These are phyloP conservation scores for Penicillium olsonii DNA, from an alignment of 2,329 filamentous ascomycete species.

Conservation along the genomic window DNA sequence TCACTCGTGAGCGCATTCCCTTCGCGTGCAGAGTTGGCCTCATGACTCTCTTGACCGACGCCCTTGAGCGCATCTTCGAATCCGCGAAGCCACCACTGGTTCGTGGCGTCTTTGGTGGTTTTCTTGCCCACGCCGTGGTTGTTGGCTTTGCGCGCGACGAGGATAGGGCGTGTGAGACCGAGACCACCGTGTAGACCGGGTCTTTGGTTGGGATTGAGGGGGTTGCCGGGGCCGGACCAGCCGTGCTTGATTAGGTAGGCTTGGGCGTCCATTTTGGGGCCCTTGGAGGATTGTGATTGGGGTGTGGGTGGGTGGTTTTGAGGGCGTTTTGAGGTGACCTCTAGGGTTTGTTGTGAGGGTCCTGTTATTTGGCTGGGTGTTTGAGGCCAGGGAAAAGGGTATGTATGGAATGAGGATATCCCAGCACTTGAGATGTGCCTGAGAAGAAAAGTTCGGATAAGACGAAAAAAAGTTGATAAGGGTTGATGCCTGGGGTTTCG, in stretches of 20 bases:
- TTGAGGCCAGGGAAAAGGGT: too few relatives aligned
- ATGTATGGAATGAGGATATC: too few relatives aligned
- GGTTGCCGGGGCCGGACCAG: conserved; percentile 87
- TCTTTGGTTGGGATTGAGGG: conserved; percentile 68
- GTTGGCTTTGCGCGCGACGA: conserved; percentile 80
- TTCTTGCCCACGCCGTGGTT: conserved; percentile 80
- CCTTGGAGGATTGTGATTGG: neutral
- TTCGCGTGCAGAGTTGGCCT: conserved; percentile 56
- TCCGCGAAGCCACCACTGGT: conserved; percentile 97
- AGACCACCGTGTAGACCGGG: conserved; percentile 60
- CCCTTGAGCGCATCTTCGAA: conserved; percentile 89
- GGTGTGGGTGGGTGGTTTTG: neutral
- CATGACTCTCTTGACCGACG: conserved; percentile 62
- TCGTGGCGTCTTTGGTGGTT: conserved; percentile 61
- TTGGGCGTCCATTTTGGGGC: conserved; percentile 71
- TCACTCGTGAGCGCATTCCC: conserved; percentile 49
- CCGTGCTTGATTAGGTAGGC: conserved; percentile 82
- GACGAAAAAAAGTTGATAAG: conserved; percentile 8
- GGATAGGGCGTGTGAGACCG: conserved; percentile 79
- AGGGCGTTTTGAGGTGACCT: too few relatives aligned
- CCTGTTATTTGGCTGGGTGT: too few relatives aligned
- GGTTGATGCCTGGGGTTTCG: neutral
- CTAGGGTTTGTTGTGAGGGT: too few relatives aligned
- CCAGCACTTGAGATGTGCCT: too few relatives aligned
- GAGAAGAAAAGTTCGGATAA: conserved; percentile 9